Evolutionary conservation across 306 rosid genomes (phyloP).

Genomic region (Pterocarpus macrocarpus): DNA sequence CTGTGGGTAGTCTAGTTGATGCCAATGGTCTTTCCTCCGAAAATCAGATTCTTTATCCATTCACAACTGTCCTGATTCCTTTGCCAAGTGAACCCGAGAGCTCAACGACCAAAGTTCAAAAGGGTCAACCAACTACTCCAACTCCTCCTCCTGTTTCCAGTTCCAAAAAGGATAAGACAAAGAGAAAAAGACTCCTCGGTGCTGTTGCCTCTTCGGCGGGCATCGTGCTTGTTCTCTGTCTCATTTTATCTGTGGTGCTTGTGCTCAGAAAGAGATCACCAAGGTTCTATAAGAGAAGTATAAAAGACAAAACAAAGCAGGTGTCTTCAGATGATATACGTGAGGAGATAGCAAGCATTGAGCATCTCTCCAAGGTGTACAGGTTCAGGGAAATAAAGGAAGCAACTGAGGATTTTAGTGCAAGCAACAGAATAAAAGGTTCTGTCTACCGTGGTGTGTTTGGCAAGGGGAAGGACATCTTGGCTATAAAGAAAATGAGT

Average conservation of each 20-base stretch:
- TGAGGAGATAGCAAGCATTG: slow-evolving; percentile 57
- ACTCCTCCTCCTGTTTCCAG: slow-evolving; percentile 7
- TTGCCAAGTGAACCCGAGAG: slow-evolving; percentile 55
- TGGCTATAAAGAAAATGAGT: slow-evolving; percentile 63
- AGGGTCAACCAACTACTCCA: not conserved
- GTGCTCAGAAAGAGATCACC: slow-evolving; percentile 44
- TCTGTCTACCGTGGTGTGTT: slow-evolving; percentile 59
- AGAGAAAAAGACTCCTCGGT: not conserved
- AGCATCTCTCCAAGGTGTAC: slow-evolving; percentile 50
- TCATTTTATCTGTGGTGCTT: slow-evolving; percentile 23
- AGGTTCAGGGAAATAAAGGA: slow-evolving; percentile 51
- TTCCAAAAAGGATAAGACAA: slow-evolving; percentile 4
- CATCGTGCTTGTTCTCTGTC: slow-evolving; percentile 28
- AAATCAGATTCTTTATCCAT: slow-evolving; percentile 37
- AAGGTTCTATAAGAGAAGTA: not conserved
- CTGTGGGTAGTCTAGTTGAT: slow-evolving; percentile 44
- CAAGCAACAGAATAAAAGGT: slow-evolving; percentile 57
- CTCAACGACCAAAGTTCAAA: slow-evolving; percentile 45
- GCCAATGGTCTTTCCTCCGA: slow-evolving; percentile 64
- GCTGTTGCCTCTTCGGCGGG: slow-evolving; percentile 8
- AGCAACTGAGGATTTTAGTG: slow-evolving; percentile 63
- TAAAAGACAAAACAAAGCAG: not conserved
- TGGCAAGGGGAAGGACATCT: slow-evolving; percentile 29
- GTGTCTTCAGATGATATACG: slow-evolving; percentile 44
- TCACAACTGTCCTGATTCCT: slow-evolving; percentile 73